These are phyloP conservation scores for Bruguiera hainesii DNA, from an alignment of 441 rosid genomes.

Conservation along the genomic window DNA sequence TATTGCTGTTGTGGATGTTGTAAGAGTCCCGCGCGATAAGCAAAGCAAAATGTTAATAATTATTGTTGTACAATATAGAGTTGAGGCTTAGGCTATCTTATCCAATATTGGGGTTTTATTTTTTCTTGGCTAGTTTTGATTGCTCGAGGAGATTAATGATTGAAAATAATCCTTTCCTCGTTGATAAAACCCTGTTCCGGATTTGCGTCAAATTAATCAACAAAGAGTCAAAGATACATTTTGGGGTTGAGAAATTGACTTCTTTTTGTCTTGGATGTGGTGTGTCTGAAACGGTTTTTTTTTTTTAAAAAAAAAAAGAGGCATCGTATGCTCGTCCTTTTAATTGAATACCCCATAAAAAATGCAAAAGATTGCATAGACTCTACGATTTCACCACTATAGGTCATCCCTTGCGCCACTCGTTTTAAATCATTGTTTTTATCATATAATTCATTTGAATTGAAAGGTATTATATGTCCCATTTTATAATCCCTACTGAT, in stretches of 20 bases:
- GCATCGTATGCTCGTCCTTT: conserved; percentile 22
- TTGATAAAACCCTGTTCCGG: not conserved
- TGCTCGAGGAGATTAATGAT: conserved; percentile 21
- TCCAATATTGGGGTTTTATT: not conserved
- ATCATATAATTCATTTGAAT: not conserved
- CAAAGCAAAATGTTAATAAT: not conserved
- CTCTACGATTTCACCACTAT: not conserved
- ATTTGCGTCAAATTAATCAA: not conserved
- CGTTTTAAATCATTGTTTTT: not conserved
- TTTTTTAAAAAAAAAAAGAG: not conserved
- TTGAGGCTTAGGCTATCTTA: not conserved
- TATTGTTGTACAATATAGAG: not conserved
- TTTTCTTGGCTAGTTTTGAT: conserved; percentile 2
- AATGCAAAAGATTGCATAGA: not conserved
- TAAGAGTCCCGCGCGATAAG: not conserved
- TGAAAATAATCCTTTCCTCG: conserved; percentile 23
- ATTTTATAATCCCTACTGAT: not conserved
- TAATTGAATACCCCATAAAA: not conserved
- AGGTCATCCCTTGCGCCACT: not conserved
- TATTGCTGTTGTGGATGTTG: not conserved
- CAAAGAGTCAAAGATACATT: not conserved
- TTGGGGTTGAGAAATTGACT: conserved; percentile 26
- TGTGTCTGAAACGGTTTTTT: not conserved
- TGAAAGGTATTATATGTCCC: not conserved
- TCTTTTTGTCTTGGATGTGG: conserved; percentile 14